phyloP scores from a whole-genome alignment of 225 moss, liverwort and hornwort genomes.

The Sphagnum contortum region DNA sequence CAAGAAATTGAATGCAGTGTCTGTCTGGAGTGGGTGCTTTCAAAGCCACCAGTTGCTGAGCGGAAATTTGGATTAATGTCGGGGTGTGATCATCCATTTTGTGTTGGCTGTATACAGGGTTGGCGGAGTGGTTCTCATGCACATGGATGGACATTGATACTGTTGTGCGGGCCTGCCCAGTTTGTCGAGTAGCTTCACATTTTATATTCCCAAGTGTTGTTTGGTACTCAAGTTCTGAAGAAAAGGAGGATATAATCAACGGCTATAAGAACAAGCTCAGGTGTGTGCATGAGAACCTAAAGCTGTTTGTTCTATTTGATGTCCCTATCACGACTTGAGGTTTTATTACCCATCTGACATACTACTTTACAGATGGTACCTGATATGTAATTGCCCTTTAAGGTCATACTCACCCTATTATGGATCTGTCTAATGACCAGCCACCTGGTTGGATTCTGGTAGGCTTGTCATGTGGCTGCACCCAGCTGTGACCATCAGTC shows the following conservation, averaged over 20 bases:
- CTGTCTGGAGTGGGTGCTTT: constrained; percentile 75
- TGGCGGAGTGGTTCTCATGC: constrained; percentile 85
- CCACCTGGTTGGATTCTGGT: too few relatives aligned
- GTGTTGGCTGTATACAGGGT: constrained; percentile 83
- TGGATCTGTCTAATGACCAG: too few relatives aligned
- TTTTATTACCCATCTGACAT: background rate
- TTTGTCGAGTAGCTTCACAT: constrained; percentile 81
- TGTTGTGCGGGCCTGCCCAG: constrained; percentile 82
- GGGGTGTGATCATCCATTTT: constrained; percentile 95
- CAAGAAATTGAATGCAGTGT: constrained; percentile 90
- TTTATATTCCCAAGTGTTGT: constrained; percentile 87
- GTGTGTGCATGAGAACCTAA: constrained; percentile 15
- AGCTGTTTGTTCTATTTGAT: background rate
- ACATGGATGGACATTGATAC: constrained; percentile 83
- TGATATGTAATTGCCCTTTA: too few relatives aligned
- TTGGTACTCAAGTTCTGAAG: constrained; percentile 72
- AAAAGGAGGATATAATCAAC: constrained; percentile 74
- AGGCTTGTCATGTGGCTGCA: too few relatives aligned
- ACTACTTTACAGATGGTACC: too few relatives aligned
- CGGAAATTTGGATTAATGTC: constrained; percentile 96
- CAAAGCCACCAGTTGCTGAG: constrained; percentile 67
- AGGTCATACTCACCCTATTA: too few relatives aligned
- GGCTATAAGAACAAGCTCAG: constrained; percentile 87
- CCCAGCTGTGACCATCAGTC: too few relatives aligned
- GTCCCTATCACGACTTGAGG: background rate